phyloP scores from a whole-genome alignment of 257 asterid species.

The Solanum neorickii region DNA sequence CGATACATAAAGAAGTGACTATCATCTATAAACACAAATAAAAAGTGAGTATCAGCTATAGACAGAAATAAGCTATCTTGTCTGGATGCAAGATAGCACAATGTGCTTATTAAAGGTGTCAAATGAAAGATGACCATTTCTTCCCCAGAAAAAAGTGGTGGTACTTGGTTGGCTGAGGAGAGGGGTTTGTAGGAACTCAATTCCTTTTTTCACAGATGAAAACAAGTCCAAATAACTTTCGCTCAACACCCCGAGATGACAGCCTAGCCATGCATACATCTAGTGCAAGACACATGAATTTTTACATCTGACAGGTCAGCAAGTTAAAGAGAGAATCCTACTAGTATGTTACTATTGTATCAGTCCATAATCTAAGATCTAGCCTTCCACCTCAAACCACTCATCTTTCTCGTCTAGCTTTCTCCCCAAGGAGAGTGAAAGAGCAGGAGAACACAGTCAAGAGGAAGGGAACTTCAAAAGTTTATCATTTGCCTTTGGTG shows the following conservation, averaged over 20 bases:
- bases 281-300: not conserved
- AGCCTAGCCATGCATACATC: not conserved
- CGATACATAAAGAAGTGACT: constrained; percentile 17
- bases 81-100: constrained; percentile 1
- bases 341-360: not conserved
- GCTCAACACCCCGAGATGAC: not conserved
- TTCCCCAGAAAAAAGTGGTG: not conserved
- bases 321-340: not conserved
- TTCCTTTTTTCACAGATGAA: not conserved
- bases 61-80: not conserved
- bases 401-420: not conserved
- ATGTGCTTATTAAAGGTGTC: not conserved
- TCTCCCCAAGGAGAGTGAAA: not conserved
- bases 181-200: not conserved
- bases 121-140: not conserved
- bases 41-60: constrained; percentile 28
- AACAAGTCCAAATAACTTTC: not conserved
- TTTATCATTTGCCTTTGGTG: not conserved
- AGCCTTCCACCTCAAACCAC: not conserved
- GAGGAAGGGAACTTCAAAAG: not conserved
- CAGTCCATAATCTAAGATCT: not conserved
- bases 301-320: not conserved
- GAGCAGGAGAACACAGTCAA: not conserved
- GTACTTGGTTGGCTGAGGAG: not conserved
- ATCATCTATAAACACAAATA: constrained; percentile 21